A percentile compares a stretch with the other conserved stretches of the same genome.
Conservation (phyloP, 2,329 filamentous ascomycete species). For the Nannizzia gypsea region DNA sequence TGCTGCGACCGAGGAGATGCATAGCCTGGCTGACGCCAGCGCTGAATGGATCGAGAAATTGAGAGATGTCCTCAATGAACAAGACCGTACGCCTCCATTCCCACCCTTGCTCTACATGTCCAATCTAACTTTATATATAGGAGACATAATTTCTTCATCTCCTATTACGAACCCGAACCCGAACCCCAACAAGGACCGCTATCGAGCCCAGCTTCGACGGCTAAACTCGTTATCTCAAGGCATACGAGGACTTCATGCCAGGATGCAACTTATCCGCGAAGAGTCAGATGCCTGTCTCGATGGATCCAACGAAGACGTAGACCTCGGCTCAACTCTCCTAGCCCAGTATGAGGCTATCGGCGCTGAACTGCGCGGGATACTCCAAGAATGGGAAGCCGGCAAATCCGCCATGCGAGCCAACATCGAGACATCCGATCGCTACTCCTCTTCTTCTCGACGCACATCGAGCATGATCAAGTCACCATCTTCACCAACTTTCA, state of each 20-base stretch:
- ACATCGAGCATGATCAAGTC: slow-evolving; percentile 33
- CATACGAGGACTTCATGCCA: slow-evolving; percentile 84
- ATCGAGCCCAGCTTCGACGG: slow-evolving; percentile 77
- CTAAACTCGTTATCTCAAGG: slow-evolving; percentile 80
- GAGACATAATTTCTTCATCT: slow-evolving; percentile 37
- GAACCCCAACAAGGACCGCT: slow-evolving; percentile 60
- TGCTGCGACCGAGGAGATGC: slow-evolving; percentile 62
- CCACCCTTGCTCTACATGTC: slow-evolving; percentile 5
- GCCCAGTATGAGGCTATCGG: slow-evolving; percentile 92
- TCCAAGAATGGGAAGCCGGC: slow-evolving; percentile 78
- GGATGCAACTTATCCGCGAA: slow-evolving; percentile 81
- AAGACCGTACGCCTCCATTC: slow-evolving; percentile 52
- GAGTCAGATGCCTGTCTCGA: slow-evolving; percentile 73
- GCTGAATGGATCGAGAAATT: slow-evolving; percentile 53
- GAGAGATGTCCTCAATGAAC: slow-evolving; percentile 59
- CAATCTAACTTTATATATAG: slow-evolving; percentile 16
- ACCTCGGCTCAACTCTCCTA: slow-evolving; percentile 68
- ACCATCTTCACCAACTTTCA: slow-evolving; percentile 36
- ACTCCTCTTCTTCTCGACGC: slow-evolving; percentile 23
- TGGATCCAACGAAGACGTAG: slow-evolving; percentile 53
- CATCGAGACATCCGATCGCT: slow-evolving; percentile 48
- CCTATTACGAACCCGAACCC: slow-evolving; percentile 31
- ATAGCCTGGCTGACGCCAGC: slow-evolving; percentile 51
- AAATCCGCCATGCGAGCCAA: slow-evolving; percentile 70
- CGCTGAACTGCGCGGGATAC: slow-evolving; percentile 65